These are phyloP conservation scores for Eucalyptus grandis DNA, from an alignment of 345 rosid species.

Conservation along the genomic window DNA sequence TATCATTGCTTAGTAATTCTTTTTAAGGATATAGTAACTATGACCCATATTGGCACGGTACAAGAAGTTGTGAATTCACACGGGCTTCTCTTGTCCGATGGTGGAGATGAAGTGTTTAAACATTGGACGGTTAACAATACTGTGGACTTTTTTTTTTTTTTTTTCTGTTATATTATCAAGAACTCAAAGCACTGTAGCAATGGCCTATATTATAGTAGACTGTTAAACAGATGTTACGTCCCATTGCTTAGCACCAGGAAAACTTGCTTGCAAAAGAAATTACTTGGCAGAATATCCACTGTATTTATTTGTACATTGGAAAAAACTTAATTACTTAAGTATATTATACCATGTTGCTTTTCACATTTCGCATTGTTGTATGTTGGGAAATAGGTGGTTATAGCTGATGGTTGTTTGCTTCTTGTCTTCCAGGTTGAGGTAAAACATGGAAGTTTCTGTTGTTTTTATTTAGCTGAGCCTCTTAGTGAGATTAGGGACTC, in stretches of 20 bases:
- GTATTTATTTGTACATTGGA: background rate
- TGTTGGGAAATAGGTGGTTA: background rate
- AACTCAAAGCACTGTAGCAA: background rate
- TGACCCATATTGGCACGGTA: background rate
- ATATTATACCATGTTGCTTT: background rate
- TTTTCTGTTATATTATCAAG: background rate
- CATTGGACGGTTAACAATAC: background rate
- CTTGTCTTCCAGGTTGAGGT: slow-evolving; percentile 52
- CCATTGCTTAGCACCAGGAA: background rate
- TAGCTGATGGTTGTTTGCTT: background rate
- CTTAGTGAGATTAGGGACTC: slow-evolving; percentile 25
- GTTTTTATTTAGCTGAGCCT: slow-evolving; percentile 71
- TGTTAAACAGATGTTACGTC: background rate
- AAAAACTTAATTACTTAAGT: background rate
- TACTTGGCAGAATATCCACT: background rate
- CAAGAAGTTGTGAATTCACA: background rate
- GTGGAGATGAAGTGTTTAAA: background rate
- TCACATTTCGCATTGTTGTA: background rate
- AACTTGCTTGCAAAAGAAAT: background rate
- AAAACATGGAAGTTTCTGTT: slow-evolving; percentile 39
- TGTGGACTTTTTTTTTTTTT: background rate
- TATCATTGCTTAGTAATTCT: background rate
- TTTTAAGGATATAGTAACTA: background rate
- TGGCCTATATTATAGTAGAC: background rate
- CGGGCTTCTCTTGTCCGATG: background rate